Conservation (phyloP, 371 early-diverging fungal genomes). For the Apophysomyces variabilis region DNA sequence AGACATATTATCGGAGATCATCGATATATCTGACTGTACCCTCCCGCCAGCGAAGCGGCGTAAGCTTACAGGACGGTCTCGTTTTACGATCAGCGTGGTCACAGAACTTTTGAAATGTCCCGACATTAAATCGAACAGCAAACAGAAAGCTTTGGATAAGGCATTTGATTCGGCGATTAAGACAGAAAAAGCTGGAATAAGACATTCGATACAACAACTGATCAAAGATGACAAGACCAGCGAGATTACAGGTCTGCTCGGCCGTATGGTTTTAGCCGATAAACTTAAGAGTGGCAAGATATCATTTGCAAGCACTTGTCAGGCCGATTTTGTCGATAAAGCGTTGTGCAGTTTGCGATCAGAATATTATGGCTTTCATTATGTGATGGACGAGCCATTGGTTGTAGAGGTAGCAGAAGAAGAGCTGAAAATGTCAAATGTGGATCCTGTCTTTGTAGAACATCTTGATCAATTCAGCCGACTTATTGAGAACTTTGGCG, state of each 20-base stretch:
- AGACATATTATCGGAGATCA: neutral
- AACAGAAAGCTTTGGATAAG: neutral
- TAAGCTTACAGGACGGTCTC: conserved; percentile 10
- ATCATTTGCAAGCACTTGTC: conserved; percentile 6
- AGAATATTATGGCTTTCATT: neutral
- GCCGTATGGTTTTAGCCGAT: conserved; percentile 22
- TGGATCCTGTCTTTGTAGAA: conserved; percentile 13
- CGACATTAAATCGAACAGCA: neutral
- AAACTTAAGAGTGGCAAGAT: conserved; percentile 16
- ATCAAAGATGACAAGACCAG: neutral
- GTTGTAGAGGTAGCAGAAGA: conserved; percentile 23
- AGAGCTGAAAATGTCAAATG: conserved; percentile 7
- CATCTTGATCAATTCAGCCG: conserved; percentile 17
- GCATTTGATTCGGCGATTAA: neutral
- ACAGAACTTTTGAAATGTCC: neutral
- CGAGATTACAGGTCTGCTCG: conserved; percentile 9
- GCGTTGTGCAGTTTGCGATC: neutral
- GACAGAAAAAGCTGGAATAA: neutral
- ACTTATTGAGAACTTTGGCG: conserved; percentile 17
- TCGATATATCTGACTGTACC: conserved; percentile 18
- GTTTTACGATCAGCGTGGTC: conserved; percentile 8
- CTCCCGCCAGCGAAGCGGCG: conserved; percentile 13
- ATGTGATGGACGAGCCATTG: conserved; percentile 20
- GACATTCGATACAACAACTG: neutral
- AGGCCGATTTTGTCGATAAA: neutral